Conservation (phyloP, 2,329 filamentous ascomycete genomes). For the Colletotrichum lentis region DNA sequence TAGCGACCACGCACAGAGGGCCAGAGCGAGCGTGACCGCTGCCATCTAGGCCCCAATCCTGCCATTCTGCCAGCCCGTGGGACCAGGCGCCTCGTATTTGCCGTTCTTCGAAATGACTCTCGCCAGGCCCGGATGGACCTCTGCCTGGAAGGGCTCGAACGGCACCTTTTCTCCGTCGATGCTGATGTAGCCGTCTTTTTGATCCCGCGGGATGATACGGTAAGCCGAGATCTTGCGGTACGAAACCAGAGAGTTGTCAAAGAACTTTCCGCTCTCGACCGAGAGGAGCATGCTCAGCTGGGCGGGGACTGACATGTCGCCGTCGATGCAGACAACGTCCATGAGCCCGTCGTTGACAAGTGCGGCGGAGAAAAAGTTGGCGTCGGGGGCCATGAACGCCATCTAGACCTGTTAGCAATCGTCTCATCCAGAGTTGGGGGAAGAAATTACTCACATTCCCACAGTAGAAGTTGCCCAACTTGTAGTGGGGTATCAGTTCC, state of each 20-base stretch:
- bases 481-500: slow-evolving; percentile 76
- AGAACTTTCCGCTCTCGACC: slow-evolving; percentile 77
- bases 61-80: slow-evolving; percentile 58
- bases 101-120: slow-evolving; percentile 83
- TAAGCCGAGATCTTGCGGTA: slow-evolving; percentile 91
- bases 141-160: slow-evolving; percentile 89
- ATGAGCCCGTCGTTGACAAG: slow-evolving; percentile 84
- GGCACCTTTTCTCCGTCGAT: slow-evolving; percentile 91
- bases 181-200: slow-evolving; percentile 83
- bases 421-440: background rate
- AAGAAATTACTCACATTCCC: slow-evolving; percentile 72
- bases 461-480: slow-evolving; percentile 89
- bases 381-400: slow-evolving; percentile 86
- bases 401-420: slow-evolving; percentile 61
- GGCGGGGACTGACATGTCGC: slow-evolving; percentile 72
- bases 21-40: slow-evolving; percentile 18
- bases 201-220: slow-evolving; percentile 78
- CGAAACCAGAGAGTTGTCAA: slow-evolving; percentile 78
- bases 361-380: slow-evolving; percentile 87
- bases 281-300: slow-evolving; percentile 75
- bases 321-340: slow-evolving; percentile 83
- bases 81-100: slow-evolving; percentile 72
- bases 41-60: slow-evolving; percentile 43
- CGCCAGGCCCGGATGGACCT: slow-evolving; percentile 83
- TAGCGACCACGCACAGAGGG: background rate